phyloP scores from a whole-genome alignment of 306 rosid genomes.

The Boehmeria nivea region DNA sequence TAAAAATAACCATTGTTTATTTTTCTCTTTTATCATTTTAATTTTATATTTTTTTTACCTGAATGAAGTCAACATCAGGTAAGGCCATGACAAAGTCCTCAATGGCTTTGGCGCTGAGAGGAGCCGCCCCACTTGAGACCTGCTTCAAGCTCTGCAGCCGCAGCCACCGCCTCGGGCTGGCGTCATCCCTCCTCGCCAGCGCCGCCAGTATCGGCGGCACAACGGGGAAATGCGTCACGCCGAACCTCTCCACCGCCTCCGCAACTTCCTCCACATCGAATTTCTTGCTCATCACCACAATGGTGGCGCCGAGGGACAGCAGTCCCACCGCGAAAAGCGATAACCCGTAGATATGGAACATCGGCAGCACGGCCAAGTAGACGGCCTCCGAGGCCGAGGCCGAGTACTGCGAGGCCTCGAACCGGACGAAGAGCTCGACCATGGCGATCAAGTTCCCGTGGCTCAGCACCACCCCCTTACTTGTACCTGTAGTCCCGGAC shows the following conservation, averaged over 20 bases:
- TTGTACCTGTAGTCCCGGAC: constrained; percentile 76
- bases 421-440: constrained; percentile 59
- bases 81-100: constrained; percentile 42
- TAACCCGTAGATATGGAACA: constrained; percentile 77
- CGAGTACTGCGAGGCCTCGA: constrained; percentile 75
- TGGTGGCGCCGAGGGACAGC: constrained; percentile 62
- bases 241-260: constrained; percentile 46
- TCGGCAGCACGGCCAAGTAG: constrained; percentile 62
- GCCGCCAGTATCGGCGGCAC: constrained; percentile 69
- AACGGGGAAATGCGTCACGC: constrained; percentile 62
- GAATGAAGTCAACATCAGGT: constrained; percentile 75
- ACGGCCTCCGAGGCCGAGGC: constrained; percentile 41
- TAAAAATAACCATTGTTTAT: too few relatives aligned
- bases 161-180: constrained; percentile 16
- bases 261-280: constrained; percentile 44
- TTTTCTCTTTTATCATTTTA: too few relatives aligned
- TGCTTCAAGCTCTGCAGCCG: constrained; percentile 64
- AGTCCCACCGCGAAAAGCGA: constrained; percentile 53
- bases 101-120: constrained; percentile 36
- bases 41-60: too few relatives aligned
- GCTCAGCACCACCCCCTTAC: constrained; percentile 75
- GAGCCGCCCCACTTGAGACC: constrained; percentile 69
- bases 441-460: constrained; percentile 57
- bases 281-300: constrained; percentile 56
- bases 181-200: constrained; percentile 32